Base-by-base conservation (phyloP, 768 basidiomycete genomes). In the Boletales sp. region DNA sequence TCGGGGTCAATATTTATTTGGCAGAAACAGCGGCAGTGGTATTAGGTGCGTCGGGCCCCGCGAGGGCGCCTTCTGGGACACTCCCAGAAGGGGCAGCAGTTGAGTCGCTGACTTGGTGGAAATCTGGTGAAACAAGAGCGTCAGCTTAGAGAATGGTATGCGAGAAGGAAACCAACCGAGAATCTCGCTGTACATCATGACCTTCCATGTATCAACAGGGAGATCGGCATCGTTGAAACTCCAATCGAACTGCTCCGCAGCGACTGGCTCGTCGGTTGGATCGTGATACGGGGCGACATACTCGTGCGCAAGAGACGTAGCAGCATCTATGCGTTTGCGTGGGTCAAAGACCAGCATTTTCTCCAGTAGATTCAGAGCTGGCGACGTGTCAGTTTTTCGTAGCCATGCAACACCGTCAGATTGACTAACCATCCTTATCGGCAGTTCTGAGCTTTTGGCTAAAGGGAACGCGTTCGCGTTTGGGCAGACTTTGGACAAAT, bases 181-280 rank as follows among this genome's bases (percentile, higher is more conserved):
- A 56, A 97, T 98, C 72, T 99, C 95, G 61, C 86, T 89, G 76
- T 98, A 98, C 95, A 99, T 99, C 96, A 99, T 99, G 65, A 96
- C 95, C 73, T 97, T 98, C 96, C 96, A 99, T 1, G 92, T 95
- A 63, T 99, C 96, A 11, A 98, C 90, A 0, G 96, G 96, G 40
- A 99, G 77, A 68, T 99, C 96, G 17, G 96, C 96, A 57, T 99
- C 96, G 70, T 99, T 99, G 82, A 99, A 99, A 62, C 86, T 90
- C 96, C 96, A 99, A 70, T 99, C 96, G 62, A 99, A 99, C 64
- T 89, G 87, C 66, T 97, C 94, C 15, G 77, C 82, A 12, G 96
- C 91, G 17, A 86, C 84, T 9, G 96, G 96, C 66, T 99, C 96
- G 66, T 99, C 96, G 3, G 92, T 93, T 8, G 95, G 94, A 70